Evolutionary conservation across 441 rosid species (phyloP), one percentile per base, ranked within the genome.

Genomic region (Brassica hybrid): DNA sequence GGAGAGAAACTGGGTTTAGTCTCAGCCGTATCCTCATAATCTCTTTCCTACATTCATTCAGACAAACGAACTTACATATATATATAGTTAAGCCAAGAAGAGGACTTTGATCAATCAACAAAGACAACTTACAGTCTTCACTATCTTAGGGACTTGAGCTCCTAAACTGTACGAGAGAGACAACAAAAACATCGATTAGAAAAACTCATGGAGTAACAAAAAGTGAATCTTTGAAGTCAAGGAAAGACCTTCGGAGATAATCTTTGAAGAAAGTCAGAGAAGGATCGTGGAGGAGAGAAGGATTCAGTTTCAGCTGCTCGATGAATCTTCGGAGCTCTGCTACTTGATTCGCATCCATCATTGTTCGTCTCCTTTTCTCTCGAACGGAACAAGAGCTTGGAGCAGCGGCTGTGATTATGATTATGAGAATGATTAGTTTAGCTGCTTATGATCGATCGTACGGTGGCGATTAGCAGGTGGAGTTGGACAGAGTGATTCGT

Each of bases 111-210:
- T 19, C 27, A 54, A 61, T 45, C 19, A 41, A 45, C 19, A 8
- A 12, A 59, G 17, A 38, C 38, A 78, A 72, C 91, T 86, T 79
- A 89, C 97, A 83, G 88, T 34, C 43, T 80, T 71, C 45, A 74
- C 70, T 36, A 76, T 57, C 50, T 86, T 79, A 0, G 98, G 95
- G 75, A 93, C 65, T 74, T 80, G 88, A 78, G 91, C 97, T 72
- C 93, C 94, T 50, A 93, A 81, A 78, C 97, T 91, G 88, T 71
- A 85, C 61, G 23, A 60, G 65, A 57, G 63, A 57, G 32, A 41
- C 32, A 59, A 34, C 6, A 0, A 14, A 52, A 73, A 79, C 43
- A 59, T 48, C 7, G 12, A 73, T 68, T 56, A 67, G 5, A 43
- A 68, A n/a, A n/a, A n/a, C 30, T 50, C 13, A 16, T 30, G 67